phyloP scores from a whole-genome alignment of 768 basidiomycete genomes.

The Auriscalpium orientale region DNA sequence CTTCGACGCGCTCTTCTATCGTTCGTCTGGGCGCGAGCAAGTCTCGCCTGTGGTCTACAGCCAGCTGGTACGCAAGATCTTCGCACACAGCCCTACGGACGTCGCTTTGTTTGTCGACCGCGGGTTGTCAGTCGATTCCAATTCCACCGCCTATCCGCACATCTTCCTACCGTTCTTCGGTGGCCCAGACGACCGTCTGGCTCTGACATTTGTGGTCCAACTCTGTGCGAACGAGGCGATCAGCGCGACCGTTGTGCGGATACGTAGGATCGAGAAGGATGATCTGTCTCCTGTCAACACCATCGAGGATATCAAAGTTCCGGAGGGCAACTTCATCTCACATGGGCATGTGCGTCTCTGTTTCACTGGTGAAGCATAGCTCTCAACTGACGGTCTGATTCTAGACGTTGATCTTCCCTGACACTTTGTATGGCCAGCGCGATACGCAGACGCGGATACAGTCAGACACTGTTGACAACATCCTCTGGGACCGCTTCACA shows the following conservation, averaged over 20 bases:
- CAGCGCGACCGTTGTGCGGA: conserved; percentile 65
- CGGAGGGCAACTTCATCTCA: conserved; percentile 13
- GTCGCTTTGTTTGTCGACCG: conserved; percentile 85
- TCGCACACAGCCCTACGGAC: conserved; percentile 61
- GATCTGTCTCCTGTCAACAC: conserved; percentile 25
- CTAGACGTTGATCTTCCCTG: conserved; percentile 45
- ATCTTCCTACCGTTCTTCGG: conserved; percentile 89
- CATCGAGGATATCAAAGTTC: conserved; percentile 21
- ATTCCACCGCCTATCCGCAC: conserved; percentile 38
- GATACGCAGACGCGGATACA: conserved; percentile 60
- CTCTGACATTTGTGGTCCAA: conserved; percentile 75
- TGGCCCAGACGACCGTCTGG: conserved; percentile 87
- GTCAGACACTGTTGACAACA: conserved; percentile 77
- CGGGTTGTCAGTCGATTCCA: conserved; percentile 32
- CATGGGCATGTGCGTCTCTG: conserved; percentile 24
- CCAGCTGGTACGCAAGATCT: conserved; percentile 80
- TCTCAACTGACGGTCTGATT: conserved; percentile 4
- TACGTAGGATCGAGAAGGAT: conserved; percentile 37
- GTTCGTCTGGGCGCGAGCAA: conserved; percentile 38
- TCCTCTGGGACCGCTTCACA: conserved; percentile 66
- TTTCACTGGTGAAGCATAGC: neutral
- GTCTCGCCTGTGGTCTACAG: conserved; percentile 58
- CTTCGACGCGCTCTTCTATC: conserved; percentile 74
- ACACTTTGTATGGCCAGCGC: conserved; percentile 64
- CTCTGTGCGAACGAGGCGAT: conserved; percentile 57